Percentiles rank a stretch among this genome's conserved stretches.
Conservation (phyloP, 2,329 filamentous ascomycete species). For the Hypoxylon sp. region DNA sequence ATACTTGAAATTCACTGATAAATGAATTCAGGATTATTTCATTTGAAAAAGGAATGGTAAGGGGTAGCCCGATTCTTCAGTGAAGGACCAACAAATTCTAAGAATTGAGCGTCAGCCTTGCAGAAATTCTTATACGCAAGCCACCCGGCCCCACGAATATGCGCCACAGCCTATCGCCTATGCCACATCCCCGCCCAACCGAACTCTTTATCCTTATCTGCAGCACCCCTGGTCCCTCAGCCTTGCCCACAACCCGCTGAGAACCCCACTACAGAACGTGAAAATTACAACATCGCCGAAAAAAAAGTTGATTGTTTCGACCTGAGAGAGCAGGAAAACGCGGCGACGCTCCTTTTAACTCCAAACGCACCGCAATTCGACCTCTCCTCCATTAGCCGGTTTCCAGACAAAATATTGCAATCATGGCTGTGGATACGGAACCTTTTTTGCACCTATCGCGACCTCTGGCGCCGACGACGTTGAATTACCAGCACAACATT, state of each 20-base stretch:
- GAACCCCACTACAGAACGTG: constrained; percentile 44
- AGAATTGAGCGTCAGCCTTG: constrained; percentile 38
- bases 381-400: constrained; percentile 36
- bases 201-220: constrained; percentile 17
- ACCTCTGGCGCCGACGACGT: constrained; percentile 85
- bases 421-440: constrained; percentile 84
- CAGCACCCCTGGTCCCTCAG: constrained; percentile 21
- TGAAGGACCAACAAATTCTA: constrained; percentile 26
- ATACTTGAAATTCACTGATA: constrained; percentile 27
- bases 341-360: constrained; percentile 18
- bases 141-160: constrained; percentile 25
- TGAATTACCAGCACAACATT: constrained; percentile 86
- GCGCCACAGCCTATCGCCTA: constrained; percentile 22
- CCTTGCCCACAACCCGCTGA: constrained; percentile 44
- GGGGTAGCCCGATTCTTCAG: background rate
- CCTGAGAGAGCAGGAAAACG: constrained; percentile 22
- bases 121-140: constrained; percentile 37
- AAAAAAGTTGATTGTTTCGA: constrained; percentile 28
- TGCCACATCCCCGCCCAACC: constrained; percentile 10
- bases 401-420: constrained; percentile 60
- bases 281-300: constrained; percentile 44
- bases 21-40: background rate
- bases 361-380: constrained; percentile 10
- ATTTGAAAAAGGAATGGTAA: background rate
- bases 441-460: constrained; percentile 95